Evolutionary conservation across 129 eudicot species (phyloP).

Genomic region (Erigeron canadensis): DNA sequence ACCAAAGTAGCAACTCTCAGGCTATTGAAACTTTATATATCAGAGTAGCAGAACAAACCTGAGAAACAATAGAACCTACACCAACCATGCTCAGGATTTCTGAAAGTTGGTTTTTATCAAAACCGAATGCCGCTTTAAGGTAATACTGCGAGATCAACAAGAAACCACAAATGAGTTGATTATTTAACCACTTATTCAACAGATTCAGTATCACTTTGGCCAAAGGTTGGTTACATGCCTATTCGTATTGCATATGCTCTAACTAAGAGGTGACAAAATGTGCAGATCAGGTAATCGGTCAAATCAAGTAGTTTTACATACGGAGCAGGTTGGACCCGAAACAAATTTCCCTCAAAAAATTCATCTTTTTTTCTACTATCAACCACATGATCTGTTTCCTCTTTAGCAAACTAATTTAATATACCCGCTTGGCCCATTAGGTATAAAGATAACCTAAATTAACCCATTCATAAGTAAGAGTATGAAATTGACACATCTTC

Average conservation of each 20-base stretch:
- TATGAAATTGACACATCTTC: neutral
- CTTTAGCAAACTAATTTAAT: neutral
- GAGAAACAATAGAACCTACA: constrained; percentile 89
- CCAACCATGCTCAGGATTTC: constrained; percentile 83
- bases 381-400: too few species aligned
- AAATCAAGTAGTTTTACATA: neutral
- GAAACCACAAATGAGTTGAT: neutral
- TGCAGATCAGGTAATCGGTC: neutral
- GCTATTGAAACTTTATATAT: neutral
- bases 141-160: constrained; percentile 60
- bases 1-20: neutral
- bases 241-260: neutral
- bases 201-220: neutral
- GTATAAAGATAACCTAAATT: neutral
- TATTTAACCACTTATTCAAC: neutral
- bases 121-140: constrained; percentile 86
- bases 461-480: neutral
- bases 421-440: neutral
- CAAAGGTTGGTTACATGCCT: neutral
- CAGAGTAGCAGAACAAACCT: constrained; percentile 43
- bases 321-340: neutral
- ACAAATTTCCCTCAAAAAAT: neutral
- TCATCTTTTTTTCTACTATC: neutral
- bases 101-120: constrained; percentile 88
- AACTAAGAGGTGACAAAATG: neutral